phyloP scores from a whole-genome alignment of 1,139 yeast species.

The Taphrina communis region DNA sequence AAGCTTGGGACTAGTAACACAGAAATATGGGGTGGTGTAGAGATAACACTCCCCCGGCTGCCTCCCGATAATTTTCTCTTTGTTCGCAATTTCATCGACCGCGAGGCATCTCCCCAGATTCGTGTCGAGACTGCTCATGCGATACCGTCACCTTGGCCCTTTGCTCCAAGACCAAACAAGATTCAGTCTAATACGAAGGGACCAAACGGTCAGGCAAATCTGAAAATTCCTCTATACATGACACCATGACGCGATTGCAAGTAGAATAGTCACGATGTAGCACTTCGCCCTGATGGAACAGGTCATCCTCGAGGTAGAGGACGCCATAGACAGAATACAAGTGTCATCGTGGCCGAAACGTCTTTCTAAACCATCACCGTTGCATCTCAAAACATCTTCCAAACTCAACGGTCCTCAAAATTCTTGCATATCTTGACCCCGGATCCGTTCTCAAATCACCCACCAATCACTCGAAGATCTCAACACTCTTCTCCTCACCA shows the following conservation, averaged over 20 bases:
- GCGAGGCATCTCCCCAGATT: background rate
- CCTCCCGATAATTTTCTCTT: background rate
- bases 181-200: background rate
- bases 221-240: background rate
- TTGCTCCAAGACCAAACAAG: conserved; percentile 2
- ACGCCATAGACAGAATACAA: background rate
- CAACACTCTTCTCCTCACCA: background rate
- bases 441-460: too few species aligned
- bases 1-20: conserved; percentile 15
- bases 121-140: background rate
- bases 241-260: background rate
- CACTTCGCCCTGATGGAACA: too few species aligned
- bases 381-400: too few species aligned
- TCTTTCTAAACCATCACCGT: background rate
- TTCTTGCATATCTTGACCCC: too few species aligned
- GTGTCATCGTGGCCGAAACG: background rate
- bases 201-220: background rate
- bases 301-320: background rate
- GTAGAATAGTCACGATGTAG: too few species aligned
- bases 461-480: background rate
- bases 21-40: conserved; percentile 19
- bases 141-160: conserved; percentile 5
- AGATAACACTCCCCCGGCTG: background rate
- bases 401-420: too few species aligned
- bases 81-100: background rate